A percentile compares a stretch with the other conserved stretches of the same genome.
Evolutionary conservation across 345 rosid genomes (phyloP).

Genomic region (Mallotus nudiflorus): DNA sequence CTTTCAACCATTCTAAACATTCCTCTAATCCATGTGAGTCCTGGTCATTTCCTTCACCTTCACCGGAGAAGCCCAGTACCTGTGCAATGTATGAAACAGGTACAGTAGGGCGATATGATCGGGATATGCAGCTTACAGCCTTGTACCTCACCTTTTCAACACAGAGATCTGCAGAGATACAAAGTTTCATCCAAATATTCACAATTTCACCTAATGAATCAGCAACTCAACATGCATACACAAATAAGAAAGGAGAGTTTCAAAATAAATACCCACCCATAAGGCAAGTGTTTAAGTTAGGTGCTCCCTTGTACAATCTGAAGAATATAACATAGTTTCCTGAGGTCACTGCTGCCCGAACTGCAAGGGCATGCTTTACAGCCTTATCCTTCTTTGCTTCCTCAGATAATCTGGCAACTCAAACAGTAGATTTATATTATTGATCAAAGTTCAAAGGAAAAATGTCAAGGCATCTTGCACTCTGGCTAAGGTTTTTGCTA

Average conservation of each 20-base stretch:
- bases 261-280: constrained; percentile 62
- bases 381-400: constrained; percentile 72
- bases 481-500: neutral
- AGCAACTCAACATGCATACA: neutral
- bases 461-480: neutral
- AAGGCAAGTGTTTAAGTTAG: constrained; percentile 81
- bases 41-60: constrained; percentile 53
- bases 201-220: neutral
- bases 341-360: constrained; percentile 89
- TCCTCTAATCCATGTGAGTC: constrained; percentile 61
- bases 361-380: constrained; percentile 93
- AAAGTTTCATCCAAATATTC: neutral
- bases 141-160: constrained; percentile 91
- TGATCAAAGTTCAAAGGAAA: neutral
- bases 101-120: constrained; percentile 85
- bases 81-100: constrained; percentile 75
- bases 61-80: constrained; percentile 64
- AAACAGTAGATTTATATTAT: constrained; percentile 18
- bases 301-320: constrained; percentile 80
- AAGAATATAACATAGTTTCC: constrained; percentile 90
- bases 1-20: constrained; percentile 85
- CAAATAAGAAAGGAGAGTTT: neutral
- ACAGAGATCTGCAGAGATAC: constrained; percentile 64
- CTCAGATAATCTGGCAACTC: constrained; percentile 60
- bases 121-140: constrained; percentile 84